Percentiles rank a stretch among this genome's conserved stretches.
Conservation (phyloP, 176 grass and related monocot genomes). For the Poa annua region DNA sequence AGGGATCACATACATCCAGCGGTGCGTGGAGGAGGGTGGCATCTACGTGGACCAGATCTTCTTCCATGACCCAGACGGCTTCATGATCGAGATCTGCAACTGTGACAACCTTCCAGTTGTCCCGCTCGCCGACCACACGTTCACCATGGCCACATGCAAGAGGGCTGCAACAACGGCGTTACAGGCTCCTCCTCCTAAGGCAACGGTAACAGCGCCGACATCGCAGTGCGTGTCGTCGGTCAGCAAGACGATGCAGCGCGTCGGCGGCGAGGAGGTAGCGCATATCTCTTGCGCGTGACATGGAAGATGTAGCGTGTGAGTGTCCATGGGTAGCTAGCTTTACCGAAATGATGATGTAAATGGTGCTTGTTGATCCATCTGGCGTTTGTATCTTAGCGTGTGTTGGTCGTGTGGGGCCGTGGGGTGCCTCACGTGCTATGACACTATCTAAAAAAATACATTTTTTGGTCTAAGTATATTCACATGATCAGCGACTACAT, state of each 20-base stretch:
- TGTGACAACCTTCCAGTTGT: slow-evolving; percentile 83
- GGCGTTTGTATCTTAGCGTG: slow-evolving; percentile 2
- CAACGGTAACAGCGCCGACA: not conserved
- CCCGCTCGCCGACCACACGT: slow-evolving; percentile 41
- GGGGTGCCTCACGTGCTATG: not conserved
- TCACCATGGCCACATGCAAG: slow-evolving; percentile 51
- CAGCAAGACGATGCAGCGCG: slow-evolving; percentile 41
- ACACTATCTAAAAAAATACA: not conserved
- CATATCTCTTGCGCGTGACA: slow-evolving; percentile 63
- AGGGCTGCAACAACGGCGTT: slow-evolving; percentile 33
- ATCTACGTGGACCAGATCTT: slow-evolving; percentile 31
- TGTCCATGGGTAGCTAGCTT: slow-evolving; percentile 4
- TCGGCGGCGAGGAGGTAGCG: slow-evolving; percentile 47
- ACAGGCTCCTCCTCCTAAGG: not conserved
- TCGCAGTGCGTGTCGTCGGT: slow-evolving; percentile 31
- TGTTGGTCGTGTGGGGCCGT: not conserved
- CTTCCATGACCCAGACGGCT: slow-evolving; percentile 29
- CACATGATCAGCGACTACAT: not conserved
- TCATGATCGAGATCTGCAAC: slow-evolving; percentile 97
- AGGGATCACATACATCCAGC: slow-evolving; percentile 1
- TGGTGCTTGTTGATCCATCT: not conserved
- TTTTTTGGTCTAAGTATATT: not conserved
- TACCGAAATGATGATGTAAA: not conserved
- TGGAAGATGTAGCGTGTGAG: not conserved
- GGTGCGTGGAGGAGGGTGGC: slow-evolving; percentile 25